Evolutionary conservation across 78 protist genomes (phyloP).

Genomic region (Dictyostelium capitatum): DNA sequence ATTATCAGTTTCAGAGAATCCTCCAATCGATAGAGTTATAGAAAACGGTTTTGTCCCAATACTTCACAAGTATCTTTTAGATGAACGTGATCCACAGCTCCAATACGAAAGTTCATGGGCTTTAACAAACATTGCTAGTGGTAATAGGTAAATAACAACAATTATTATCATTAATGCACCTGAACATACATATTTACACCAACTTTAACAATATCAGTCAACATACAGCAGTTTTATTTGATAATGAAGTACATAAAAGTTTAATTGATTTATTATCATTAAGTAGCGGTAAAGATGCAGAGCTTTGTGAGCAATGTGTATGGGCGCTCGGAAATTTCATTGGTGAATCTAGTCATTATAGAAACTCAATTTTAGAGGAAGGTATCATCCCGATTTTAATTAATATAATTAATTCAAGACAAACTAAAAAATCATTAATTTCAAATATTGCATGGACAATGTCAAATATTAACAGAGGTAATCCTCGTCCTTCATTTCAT

Average conservation of each 20-base stretch:
- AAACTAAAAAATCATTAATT: neutral
- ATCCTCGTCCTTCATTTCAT: neutral
- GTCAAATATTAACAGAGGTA: slow-evolving; percentile 5
- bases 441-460: slow-evolving; percentile 24
- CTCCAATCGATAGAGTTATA: slow-evolving; percentile 14
- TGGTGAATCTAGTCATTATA: slow-evolving; percentile 11
- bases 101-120: slow-evolving; percentile 22
- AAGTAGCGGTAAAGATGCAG: neutral
- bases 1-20: neutral
- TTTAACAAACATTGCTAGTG: slow-evolving; percentile 5
- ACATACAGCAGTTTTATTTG: neutral
- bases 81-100: neutral
- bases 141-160: no score
- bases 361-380: neutral
- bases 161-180: no score
- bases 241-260: slow-evolving; percentile 10
- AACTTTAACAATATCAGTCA: no score
- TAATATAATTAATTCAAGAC: neutral
- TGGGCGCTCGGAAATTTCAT: slow-evolving; percentile 21
- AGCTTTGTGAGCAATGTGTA: neutral
- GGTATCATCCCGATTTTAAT: neutral
- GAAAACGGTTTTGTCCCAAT: slow-evolving; percentile 8
- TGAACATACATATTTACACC: neutral
- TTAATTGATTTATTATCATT: neutral
- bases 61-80: neutral